Base-by-base conservation (phyloP, 2,329 filamentous ascomycete species). In the Periconia digitata region DNA sequence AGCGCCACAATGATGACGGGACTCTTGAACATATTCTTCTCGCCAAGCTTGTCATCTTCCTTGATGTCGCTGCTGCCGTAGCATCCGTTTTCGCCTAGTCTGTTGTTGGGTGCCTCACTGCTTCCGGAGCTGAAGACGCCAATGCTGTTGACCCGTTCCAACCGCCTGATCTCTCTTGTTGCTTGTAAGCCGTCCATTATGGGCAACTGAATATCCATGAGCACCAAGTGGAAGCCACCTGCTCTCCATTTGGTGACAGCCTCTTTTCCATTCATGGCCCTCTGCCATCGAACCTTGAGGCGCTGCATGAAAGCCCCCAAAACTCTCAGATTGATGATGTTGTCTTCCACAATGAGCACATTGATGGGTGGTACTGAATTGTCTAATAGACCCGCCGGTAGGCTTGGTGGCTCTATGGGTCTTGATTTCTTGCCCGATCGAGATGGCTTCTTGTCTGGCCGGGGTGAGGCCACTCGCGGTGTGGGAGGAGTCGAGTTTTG, bases 151-250 rank as follows among this genome's bases (percentile, higher is more conserved):
- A 95, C 81, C 43, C 90, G 82, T 73, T 99, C 94, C 34, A 97
- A 75, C 44, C 94, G 79, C 44, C 94, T 81, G 46, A 99, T 99
- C 74, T 97, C 94, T 58, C 92, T 90, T 0, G 94, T 97, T 15
- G 94, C 94, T 53, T 96, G 90, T 23, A 99, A 76, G 1, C 94
- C 94, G 59, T 87, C 95, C 92, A 99, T 96, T 62, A 96, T 86
- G 4, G 94, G 94, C 48, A 99, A 79, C 69, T 97, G 94, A 58
- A 99, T 97, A 69, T 99, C 94, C 94, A 99, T 99, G 46, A 99
- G 77, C 15, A 99, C 94, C 55, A 99, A 75, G 74, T 99, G 94
- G 66, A 96, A 97, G 0, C 94, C 94, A 29, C 94, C 94, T 4
- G 82, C 81, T 46, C 89, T 85, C 92, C 94, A 99, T 73, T 96